Base-by-base conservation (phyloP, 345 rosid species). In the Rhizophora mangle region DNA sequence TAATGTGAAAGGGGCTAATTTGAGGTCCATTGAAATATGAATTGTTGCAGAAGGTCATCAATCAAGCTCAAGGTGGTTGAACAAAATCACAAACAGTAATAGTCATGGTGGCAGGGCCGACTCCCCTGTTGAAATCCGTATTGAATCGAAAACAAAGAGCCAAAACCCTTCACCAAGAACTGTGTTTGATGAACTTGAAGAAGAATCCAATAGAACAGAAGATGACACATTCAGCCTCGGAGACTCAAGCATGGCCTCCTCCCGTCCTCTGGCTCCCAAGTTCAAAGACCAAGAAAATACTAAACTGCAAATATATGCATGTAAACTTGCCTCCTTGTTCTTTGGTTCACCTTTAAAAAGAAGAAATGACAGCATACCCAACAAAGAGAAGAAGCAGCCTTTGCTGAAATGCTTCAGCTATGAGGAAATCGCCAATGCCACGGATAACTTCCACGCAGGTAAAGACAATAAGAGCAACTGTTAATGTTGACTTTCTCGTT, bases 401-500 rank as follows among this genome's bases (percentile, higher is more conserved):
- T 66, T 85, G 36, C 70, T 94, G 18, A 84, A 68, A 39, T 88
- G 96, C 81, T 94, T 91, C 83, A 85, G 74, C 76, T 88, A 85
- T 21, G 80, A 81, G 55, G 95, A 94, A 82, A 88, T 91, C 49
- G 82, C 92, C 57, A 83, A 67, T 49, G 95, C 96, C 29, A 94
- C 96, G 20, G 83, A 85, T 60, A 69, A 79, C 64, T 91, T 94
- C 82, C 83, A 88, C 72, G 75, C 85, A 47, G 94, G 97, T 93
- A 54, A 70, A 32, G 15, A 8, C 20, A 21, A 16, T 51, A 43
- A 43, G 49, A 13, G 19, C 49, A 9, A 24, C 29, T 13, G 8
- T 27, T 22, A 34, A 34, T 29, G 57, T 22, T 1, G 31, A 66
- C 19, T 39, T 51, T 16, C 30, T 10, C 3, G 32, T 55, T 16